Base-by-base conservation (phyloP, 352 stramenopile genomes). In the Phytophthora citricola region DNA sequence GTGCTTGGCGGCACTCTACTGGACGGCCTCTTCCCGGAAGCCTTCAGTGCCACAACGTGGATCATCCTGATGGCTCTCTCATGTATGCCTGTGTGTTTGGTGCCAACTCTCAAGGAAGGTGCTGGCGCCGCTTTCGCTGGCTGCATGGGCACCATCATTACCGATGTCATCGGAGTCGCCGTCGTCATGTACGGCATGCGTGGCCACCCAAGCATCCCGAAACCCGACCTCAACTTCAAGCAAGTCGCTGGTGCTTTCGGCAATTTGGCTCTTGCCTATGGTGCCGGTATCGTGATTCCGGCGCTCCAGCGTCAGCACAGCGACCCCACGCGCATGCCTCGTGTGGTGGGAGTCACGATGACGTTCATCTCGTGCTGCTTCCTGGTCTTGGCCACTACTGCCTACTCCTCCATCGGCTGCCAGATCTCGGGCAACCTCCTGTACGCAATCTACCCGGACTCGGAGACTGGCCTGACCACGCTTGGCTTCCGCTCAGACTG, bases 391-490 rank as follows among this genome's bases (percentile, higher is more conserved):
- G 78, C 67, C 15, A 58, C 50, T 17, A 78, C 76, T 1, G 70
- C 75, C 38, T 85, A 76, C 56, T 78, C 69, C 15, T 60, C 62
- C 10, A 56, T 86, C 10, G 79, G 77, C 11, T 87, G 79, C 53
- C 79, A 87, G 60, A 86, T 87, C 44, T 72, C 79, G 14, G 74
- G 75, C 46, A 87, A 87, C 45, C 55, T 89, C 11, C 55, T 89
- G 29, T 89, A 70, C 36, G 46, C 78, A 1, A 85, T 89, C 63
- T 85, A 76, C 69, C 69, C 71, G 8, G 52, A 77, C 47, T 2
- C 24, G 8, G 22, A 40, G 31, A 73, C 54, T 10, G 73, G 65
- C 15, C 53, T 73, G 15, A 78, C 71, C 4, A 65, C 65, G n/a
- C 68, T 87, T 14, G 72, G 75, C 29, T 80, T 87, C 24, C 22